A percentile compares a stretch with the other conserved stretches of the same genome.
These are phyloP conservation scores for Beta vulgaris DNA, from an alignment of 148 eudicot species.

Conservation along the genomic window DNA sequence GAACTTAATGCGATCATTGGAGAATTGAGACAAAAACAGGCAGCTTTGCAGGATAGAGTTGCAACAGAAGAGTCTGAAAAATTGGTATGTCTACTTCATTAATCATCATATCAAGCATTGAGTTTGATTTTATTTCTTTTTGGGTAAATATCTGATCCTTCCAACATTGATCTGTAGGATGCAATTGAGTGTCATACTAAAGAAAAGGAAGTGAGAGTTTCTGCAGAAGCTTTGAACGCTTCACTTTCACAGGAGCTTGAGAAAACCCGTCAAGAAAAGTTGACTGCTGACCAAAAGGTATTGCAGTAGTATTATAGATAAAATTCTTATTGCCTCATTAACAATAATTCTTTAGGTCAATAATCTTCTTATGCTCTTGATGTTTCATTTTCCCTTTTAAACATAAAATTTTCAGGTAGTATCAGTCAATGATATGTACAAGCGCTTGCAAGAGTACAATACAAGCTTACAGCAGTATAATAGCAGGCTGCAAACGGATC, in stretches of 20 bases:
- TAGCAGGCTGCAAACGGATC: slow-evolving; percentile 64
- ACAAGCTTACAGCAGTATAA: slow-evolving; percentile 73
- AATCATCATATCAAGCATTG: too few relatives aligned
- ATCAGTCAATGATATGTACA: slow-evolving; percentile 56
- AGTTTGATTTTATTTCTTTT: neutral
- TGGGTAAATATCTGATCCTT: neutral
- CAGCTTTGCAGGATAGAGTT: slow-evolving; percentile 42
- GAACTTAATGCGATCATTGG: slow-evolving; percentile 38
- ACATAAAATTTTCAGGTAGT: slow-evolving; percentile 38
- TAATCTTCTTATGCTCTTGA: neutral
- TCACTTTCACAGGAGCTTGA: slow-evolving; percentile 51
- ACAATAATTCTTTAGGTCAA: too few relatives aligned
- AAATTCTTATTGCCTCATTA: neutral
- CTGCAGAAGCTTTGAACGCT: slow-evolving; percentile 45
- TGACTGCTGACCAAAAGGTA: slow-evolving; percentile 52
- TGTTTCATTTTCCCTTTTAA: neutral
- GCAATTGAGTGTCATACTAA: slow-evolving; percentile 38
- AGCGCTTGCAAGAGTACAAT: slow-evolving; percentile 68
- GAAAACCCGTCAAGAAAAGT: slow-evolving; percentile 50
- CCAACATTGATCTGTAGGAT: slow-evolving; percentile 31
- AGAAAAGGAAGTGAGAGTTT: slow-evolving; percentile 59
- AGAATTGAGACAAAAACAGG: slow-evolving; percentile 34
- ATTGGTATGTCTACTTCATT: slow-evolving; percentile 37
- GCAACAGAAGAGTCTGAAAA: slow-evolving; percentile 54
- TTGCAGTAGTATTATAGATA: neutral